Percentiles rank a stretch among this genome's conserved stretches.
Evolutionary conservation across 306 rosid species (phyloP).

Genomic region (Quercus robur): DNA sequence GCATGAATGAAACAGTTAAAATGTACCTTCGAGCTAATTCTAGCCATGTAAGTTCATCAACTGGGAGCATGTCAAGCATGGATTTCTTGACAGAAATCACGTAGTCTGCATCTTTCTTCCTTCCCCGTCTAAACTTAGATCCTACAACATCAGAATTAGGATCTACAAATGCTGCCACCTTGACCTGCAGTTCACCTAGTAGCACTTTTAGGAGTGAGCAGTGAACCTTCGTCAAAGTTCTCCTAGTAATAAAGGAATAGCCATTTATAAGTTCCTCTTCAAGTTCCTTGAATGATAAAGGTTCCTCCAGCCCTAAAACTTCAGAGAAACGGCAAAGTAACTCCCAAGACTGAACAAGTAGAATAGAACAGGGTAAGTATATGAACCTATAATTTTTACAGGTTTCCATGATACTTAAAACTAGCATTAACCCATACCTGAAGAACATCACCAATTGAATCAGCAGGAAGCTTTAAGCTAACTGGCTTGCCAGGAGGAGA

Average conservation of each 20-base stretch:
- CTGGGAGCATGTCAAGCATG: slow-evolving; percentile 78
- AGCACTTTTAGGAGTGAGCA: slow-evolving; percentile 74
- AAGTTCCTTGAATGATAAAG: slow-evolving; percentile 61
- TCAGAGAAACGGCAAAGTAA: slow-evolving; percentile 60
- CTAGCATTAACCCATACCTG: slow-evolving; percentile 54
- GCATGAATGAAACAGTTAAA: slow-evolving; percentile 80
- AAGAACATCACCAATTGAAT: slow-evolving; percentile 71
- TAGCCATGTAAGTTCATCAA: slow-evolving; percentile 92
- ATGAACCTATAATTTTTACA: too few relatives aligned
- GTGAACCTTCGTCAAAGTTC: slow-evolving; percentile 81
- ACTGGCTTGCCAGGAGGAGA: slow-evolving; percentile 85
- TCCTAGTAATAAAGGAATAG: slow-evolving; percentile 36
- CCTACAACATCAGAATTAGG: slow-evolving; percentile 93
- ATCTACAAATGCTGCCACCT: slow-evolving; percentile 89
- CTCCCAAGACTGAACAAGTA: slow-evolving; percentile 66
- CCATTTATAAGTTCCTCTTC: slow-evolving; percentile 87
- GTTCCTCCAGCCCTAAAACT: slow-evolving; percentile 64
- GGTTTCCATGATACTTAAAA: slow-evolving; percentile 1
- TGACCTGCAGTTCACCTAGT: slow-evolving; percentile 75
- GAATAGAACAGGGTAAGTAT: too few relatives aligned
- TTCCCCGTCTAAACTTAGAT: slow-evolving; percentile 72
- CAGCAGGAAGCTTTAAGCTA: slow-evolving; percentile 61
- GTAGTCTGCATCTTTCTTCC: slow-evolving; percentile 79
- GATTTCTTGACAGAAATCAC: slow-evolving; percentile 53
- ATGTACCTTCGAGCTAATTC: slow-evolving; percentile 83